phyloP scores from a whole-genome alignment of 129 eudicot genomes.

The Arctium minus region DNA sequence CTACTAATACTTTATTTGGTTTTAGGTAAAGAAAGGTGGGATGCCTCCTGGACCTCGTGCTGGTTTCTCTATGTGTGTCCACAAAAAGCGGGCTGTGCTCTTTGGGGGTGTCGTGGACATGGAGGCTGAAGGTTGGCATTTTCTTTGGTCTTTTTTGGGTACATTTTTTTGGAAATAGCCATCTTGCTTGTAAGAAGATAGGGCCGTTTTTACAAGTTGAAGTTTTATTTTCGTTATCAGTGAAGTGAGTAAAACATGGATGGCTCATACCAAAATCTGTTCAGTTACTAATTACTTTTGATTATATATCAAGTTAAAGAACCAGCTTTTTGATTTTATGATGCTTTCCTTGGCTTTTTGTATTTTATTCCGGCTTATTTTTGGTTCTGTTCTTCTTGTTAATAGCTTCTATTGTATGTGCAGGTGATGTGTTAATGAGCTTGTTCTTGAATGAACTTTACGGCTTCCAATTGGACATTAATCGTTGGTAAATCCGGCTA shows the following conservation, averaged over 20 bases:
- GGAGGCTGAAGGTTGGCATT: conserved; percentile 80
- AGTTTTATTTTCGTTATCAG: not conserved
- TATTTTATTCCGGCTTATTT: not conserved
- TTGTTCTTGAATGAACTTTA: conserved; percentile 88
- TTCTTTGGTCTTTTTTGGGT: not conserved
- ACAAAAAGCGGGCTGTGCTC: conserved; percentile 86
- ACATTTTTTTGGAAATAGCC: not conserved
- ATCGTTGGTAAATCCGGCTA: conserved; percentile 68
- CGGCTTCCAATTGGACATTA: conserved; percentile 89
- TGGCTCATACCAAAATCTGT: not conserved
- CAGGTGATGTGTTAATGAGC: conserved; percentile 96
- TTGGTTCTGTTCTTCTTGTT: not conserved
- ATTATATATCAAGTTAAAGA: not conserved
- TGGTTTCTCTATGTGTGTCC: conserved; percentile 92
- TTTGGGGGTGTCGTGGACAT: conserved; percentile 98
- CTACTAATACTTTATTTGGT: not conserved
- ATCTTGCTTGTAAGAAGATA: not conserved
- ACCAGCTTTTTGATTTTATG: not conserved
- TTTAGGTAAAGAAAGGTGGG: conserved; percentile 92
- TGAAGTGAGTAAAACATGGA: not conserved
- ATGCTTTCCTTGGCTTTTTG: not conserved
- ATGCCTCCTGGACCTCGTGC: conserved; percentile 99
- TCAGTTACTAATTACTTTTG: not conserved
- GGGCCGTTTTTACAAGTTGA: not conserved
- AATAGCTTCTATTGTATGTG: conserved; percentile 13